A percentile compares a stretch with the other conserved stretches of the same genome.
These are phyloP conservation scores for Pterocarpus macrocarpus DNA, from an alignment of 306 rosid genomes.

Conservation along the genomic window DNA sequence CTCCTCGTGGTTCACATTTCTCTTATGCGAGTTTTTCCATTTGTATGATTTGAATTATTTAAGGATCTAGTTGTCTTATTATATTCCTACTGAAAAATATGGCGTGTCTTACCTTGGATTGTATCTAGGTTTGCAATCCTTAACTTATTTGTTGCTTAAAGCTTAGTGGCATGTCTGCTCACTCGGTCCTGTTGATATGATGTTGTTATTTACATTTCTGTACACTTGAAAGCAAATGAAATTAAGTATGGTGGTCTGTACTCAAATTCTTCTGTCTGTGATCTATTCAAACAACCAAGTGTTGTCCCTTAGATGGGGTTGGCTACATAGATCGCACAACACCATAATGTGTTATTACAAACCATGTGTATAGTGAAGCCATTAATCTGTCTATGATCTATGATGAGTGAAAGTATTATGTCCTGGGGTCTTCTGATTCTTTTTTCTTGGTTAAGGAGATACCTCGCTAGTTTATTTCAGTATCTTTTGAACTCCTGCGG, in stretches of 20 bases:
- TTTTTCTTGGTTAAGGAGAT: neutral
- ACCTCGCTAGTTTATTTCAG: neutral
- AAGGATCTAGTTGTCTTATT: neutral
- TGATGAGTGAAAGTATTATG: neutral
- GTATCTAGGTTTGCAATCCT: neutral
- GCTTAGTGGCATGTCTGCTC: neutral
- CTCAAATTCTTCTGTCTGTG: conserved; percentile 17
- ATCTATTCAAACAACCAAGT: too few relatives aligned
- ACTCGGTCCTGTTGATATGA: neutral
- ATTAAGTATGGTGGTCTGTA: neutral
- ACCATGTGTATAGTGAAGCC: too few relatives aligned
- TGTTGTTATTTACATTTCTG: conserved; percentile 8
- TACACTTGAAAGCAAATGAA: conserved; percentile 11
- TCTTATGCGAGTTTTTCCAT: neutral
- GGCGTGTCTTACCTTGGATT: conserved; percentile 1
- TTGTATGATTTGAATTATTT: conserved; percentile 1
- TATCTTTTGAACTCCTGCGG: neutral
- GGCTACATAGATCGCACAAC: too few relatives aligned
- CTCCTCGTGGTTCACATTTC: neutral
- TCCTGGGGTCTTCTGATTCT: neutral
- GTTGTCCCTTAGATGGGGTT: too few relatives aligned
- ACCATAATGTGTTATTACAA: too few relatives aligned
- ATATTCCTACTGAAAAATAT: neutral
- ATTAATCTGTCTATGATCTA: neutral
- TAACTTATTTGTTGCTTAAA: neutral